Conservation (phyloP, 164 flowering plant genomes). For the Protea cynaroides region DNA sequence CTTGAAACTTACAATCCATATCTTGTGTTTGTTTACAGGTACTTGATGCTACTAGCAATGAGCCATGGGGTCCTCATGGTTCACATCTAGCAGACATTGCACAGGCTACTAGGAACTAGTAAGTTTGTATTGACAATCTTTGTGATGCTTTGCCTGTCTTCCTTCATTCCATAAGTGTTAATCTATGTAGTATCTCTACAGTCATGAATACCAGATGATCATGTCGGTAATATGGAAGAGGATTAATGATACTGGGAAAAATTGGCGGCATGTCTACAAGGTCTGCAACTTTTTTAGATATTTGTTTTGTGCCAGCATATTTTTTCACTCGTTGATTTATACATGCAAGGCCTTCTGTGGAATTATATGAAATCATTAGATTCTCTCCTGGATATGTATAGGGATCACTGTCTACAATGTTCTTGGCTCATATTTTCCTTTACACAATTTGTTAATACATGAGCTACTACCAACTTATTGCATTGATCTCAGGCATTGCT, state of each 20-base stretch:
- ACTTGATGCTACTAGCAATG: constrained; percentile 99
- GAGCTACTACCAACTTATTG: constrained; percentile 4
- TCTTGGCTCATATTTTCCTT: not conserved
- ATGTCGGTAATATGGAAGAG: constrained; percentile 92
- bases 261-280: constrained; percentile 99
- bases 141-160: constrained; percentile 1
- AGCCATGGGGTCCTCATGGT: constrained; percentile 99
- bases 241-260: constrained; percentile 91
- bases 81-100: constrained; percentile 94
- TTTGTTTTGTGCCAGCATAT: too few species aligned
- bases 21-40: constrained; percentile 39
- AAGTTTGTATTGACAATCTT: constrained; percentile 19
- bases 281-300: constrained; percentile 23
- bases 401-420: too few species aligned
- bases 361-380: too few species aligned
- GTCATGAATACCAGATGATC: constrained; percentile 95
- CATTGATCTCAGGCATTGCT: constrained; percentile 63
- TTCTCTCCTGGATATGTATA: too few species aligned
- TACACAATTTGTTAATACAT: not conserved
- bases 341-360: not conserved
- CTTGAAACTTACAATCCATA: not conserved
- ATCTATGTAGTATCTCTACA: constrained; percentile 27
- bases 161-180: constrained; percentile 3
- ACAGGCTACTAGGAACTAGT: constrained; percentile 86
- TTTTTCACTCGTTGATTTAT: not conserved